Evolutionary conservation across 495 filamentous ascomycete genomes (phyloP).

Genomic region (Pyronema omphalodes): DNA sequence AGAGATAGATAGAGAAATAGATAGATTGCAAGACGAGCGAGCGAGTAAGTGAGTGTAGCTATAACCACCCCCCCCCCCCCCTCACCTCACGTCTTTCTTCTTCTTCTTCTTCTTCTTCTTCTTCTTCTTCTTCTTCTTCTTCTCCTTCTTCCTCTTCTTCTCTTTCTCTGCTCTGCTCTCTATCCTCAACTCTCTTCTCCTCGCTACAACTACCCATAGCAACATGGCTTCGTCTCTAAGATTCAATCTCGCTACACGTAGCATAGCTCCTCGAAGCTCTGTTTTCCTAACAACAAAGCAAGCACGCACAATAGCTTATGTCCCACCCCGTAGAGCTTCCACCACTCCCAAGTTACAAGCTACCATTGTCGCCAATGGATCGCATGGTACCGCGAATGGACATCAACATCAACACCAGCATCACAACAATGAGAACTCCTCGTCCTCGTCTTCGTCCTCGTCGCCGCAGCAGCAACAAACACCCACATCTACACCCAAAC

Average conservation of each 20-base stretch:
- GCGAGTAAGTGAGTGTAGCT: too few relatives aligned
- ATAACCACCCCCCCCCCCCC: background rate
- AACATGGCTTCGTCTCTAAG: too few relatives aligned
- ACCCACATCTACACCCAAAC: background rate
- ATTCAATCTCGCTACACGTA: too few relatives aligned
- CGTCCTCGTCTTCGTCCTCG: background rate
- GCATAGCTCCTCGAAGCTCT: too few relatives aligned
- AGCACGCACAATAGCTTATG: too few relatives aligned
- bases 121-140: conserved; percentile 5
- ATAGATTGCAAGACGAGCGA: background rate
- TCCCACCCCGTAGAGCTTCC: too few relatives aligned
- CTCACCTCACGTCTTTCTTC: background rate
- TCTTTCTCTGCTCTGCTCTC: background rate
- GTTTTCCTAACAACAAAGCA: too few relatives aligned
- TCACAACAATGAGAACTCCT: background rate
- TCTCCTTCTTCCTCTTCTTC: background rate
- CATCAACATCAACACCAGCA: background rate
- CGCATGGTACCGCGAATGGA: too few relatives aligned
- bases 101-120: background rate
- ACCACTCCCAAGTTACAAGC: too few relatives aligned
- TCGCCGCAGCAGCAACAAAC: background rate
- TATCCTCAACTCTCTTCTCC: background rate
- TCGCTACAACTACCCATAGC: too few relatives aligned
- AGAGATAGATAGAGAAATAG: too few relatives aligned
- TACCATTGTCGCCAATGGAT: too few relatives aligned